phyloP scores from a whole-genome alignment of 495 filamentous ascomycete genomes.

The Neurospora africana region DNA sequence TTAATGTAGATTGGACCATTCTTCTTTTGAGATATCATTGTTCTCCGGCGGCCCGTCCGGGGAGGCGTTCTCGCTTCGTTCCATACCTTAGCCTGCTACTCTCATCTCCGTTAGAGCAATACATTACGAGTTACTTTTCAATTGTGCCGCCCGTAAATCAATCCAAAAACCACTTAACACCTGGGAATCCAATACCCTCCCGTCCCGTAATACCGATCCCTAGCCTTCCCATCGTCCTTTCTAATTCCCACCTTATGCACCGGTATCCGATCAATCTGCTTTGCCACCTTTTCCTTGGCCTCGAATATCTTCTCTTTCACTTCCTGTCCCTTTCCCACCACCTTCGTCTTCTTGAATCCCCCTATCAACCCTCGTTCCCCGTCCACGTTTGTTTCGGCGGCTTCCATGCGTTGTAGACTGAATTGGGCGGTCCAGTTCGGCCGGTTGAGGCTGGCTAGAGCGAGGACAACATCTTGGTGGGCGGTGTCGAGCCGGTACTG shows the following conservation, averaged over 20 bases:
- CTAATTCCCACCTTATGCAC: slow-evolving; percentile 48
- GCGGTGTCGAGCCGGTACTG: slow-evolving; percentile 34
- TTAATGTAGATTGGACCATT: neutral
- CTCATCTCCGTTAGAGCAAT: neutral
- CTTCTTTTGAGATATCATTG: neutral
- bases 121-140: neutral
- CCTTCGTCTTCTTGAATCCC: slow-evolving; percentile 25
- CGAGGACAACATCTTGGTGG: slow-evolving; percentile 37
- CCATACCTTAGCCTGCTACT: neutral
- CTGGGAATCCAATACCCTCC: slow-evolving; percentile 35
- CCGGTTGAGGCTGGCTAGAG: slow-evolving; percentile 42
- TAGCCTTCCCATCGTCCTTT: slow-evolving; percentile 33
- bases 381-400: slow-evolving; percentile 16
- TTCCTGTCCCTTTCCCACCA: slow-evolving; percentile 23
- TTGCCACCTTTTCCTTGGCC: neutral
- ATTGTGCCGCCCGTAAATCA: neutral
- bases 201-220: slow-evolving; percentile 33
- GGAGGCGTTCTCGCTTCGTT: neutral
- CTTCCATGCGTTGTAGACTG: slow-evolving; percentile 15
- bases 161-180: neutral
- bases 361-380: slow-evolving; percentile 25
- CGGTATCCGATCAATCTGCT: slow-evolving; percentile 41
- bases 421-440: slow-evolving; percentile 42
- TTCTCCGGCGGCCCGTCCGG: neutral
- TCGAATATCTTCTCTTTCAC: neutral